Conservation (phyloP, 352 stramenopile genomes). For the Pythium coloratum region DNA sequence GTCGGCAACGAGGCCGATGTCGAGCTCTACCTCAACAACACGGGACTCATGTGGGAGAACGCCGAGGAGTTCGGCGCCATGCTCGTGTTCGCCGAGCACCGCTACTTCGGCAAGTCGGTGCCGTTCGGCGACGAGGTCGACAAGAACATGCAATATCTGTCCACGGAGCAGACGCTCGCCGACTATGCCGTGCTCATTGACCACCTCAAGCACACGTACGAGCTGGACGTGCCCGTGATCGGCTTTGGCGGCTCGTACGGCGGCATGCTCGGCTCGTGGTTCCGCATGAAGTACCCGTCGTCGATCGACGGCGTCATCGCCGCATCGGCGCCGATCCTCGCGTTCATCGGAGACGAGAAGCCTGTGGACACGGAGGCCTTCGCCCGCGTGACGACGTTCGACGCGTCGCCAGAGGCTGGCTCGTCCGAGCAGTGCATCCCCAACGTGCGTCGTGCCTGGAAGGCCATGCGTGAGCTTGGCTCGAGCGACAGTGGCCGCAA, state of each 20-base stretch:
- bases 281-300: slow-evolving; percentile 92
- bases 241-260: slow-evolving; percentile 93
- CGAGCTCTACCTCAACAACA: slow-evolving; percentile 95
- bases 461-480: slow-evolving; percentile 53
- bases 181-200: slow-evolving; percentile 84
- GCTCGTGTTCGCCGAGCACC: slow-evolving; percentile 97
- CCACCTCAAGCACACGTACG: slow-evolving; percentile 48
- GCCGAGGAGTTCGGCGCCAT: slow-evolving; percentile 87
- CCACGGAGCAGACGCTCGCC: slow-evolving; percentile 84
- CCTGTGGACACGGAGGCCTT: slow-evolving; percentile 73
- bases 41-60: slow-evolving; percentile 96
- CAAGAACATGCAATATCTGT: slow-evolving; percentile 76
- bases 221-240: slow-evolving; percentile 74
- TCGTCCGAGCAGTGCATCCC: slow-evolving; percentile 62
- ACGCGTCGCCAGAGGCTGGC: slow-evolving; percentile 68
- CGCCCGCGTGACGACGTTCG: slow-evolving; percentile 49
- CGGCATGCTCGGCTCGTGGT: slow-evolving; percentile 92
- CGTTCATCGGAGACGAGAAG: slow-evolving; percentile 60
- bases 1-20: slow-evolving; percentile 95
- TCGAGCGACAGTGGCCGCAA: slow-evolving; percentile 45
- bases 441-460: slow-evolving; percentile 78
- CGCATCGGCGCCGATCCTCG: slow-evolving; percentile 87
- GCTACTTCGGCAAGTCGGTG: slow-evolving; percentile 94
- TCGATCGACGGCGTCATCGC: slow-evolving; percentile 90
- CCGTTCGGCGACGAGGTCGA: slow-evolving; percentile 63